Evolutionary conservation across 2,329 filamentous ascomycete species (phyloP).

Genomic region (Hortaea werneckii): DNA sequence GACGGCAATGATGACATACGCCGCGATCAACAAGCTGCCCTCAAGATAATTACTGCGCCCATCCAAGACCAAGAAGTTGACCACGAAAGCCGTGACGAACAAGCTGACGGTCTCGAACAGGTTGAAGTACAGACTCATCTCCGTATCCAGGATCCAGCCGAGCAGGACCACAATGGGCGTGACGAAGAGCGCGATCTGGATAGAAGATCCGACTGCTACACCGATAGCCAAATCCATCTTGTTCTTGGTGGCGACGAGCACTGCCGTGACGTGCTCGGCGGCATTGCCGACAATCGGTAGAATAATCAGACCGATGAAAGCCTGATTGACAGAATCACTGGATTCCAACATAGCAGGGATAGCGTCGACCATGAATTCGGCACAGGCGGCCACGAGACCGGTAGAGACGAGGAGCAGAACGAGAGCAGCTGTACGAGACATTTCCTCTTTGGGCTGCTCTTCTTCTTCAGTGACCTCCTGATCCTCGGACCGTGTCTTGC

Average conservation of each 20-base stretch:
- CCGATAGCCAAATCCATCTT: conserved; percentile 79
- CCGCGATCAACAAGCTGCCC: conserved; percentile 62
- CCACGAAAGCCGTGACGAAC: conserved; percentile 72
- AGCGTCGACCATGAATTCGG: conserved; percentile 64
- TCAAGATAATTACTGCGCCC: conserved; percentile 78
- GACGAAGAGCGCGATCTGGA: conserved; percentile 71
- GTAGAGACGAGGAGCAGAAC: conserved; percentile 46
- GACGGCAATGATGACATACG: conserved; percentile 68
- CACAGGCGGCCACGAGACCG: conserved; percentile 49
- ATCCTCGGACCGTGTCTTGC: conserved; percentile 7
- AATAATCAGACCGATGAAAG: conserved; percentile 71
- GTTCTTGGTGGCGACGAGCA: conserved; percentile 70
- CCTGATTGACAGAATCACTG: conserved; percentile 50
- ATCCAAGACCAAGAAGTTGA: conserved; percentile 78
- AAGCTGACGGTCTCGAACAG: conserved; percentile 58
- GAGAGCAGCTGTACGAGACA: conserved; percentile 49
- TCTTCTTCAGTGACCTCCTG: conserved; percentile 15
- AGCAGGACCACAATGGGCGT: conserved; percentile 68
- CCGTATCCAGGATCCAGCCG: conserved; percentile 65
- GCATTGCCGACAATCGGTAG: conserved; percentile 77
- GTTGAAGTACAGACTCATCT: conserved; percentile 57
- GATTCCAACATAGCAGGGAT: conserved; percentile 57
- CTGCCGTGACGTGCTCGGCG: conserved; percentile 70
- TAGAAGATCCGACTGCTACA: conserved; percentile 68
- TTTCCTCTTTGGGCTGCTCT: conserved; percentile 26